These are phyloP conservation scores for Microthlaspi erraticum DNA, from an alignment of 345 rosid genomes.

Conservation along the genomic window DNA sequence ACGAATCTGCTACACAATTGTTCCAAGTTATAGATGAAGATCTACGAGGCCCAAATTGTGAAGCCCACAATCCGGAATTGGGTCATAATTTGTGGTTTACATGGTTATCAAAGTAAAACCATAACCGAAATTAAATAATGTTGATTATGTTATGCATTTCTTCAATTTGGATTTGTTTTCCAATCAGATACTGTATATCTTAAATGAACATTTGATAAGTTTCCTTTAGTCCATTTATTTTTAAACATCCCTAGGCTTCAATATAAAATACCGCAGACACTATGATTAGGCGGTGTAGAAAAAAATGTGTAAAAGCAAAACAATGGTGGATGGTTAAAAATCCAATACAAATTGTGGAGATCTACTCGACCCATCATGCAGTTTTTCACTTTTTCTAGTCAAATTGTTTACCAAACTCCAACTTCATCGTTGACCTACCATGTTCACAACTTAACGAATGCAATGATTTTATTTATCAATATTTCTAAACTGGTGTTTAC, in stretches of 20 bases:
- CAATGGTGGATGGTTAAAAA: constrained; percentile 14
- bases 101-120: too few species aligned
- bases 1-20: too few species aligned
- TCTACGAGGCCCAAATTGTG: not conserved
- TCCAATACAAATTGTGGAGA: constrained; percentile 34
- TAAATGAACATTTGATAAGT: not conserved
- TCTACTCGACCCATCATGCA: constrained; percentile 19
- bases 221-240: not conserved
- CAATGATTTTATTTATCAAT: not conserved
- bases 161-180: not conserved
- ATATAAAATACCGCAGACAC: not conserved
- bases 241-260: not conserved
- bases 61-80: not conserved
- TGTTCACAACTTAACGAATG: constrained; percentile 1
- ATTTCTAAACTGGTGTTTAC: not conserved
- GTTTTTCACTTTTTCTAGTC: constrained; percentile 6
- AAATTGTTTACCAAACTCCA: constrained; percentile 21
- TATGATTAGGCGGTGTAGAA: constrained; percentile 17
- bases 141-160: too few species aligned
- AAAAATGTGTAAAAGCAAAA: constrained; percentile 21
- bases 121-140: too few species aligned
- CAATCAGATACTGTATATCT: too few species aligned
- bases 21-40: too few species aligned
- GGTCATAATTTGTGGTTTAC: not conserved
- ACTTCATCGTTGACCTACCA: constrained; percentile 37